phyloP scores from a whole-genome alignment of 2,329 filamentous ascomycete species.

The Leptodontidium sp. region DNA sequence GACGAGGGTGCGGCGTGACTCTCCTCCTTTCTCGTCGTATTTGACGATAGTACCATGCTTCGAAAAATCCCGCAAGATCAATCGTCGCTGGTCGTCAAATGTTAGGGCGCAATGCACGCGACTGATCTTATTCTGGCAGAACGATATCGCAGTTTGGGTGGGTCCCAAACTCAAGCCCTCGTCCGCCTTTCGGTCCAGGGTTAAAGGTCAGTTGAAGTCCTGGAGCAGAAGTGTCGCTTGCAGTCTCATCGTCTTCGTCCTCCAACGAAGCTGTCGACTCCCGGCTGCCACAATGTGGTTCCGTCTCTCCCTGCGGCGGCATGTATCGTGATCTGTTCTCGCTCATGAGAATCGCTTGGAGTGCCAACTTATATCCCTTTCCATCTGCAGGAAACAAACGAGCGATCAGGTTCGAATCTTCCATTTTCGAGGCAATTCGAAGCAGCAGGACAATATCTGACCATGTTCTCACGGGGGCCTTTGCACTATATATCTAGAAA shows the following conservation, averaged over 20 bases:
- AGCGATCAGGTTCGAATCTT: constrained; percentile 13
- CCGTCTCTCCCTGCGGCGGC: not conserved
- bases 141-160: constrained; percentile 21
- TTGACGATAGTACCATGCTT: constrained; percentile 25
- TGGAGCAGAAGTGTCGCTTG: not conserved
- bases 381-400: not conserved
- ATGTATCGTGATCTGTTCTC: not conserved
- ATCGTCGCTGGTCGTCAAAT: constrained; percentile 30
- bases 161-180: not conserved
- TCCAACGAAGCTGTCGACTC: constrained; percentile 8
- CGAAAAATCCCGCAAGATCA: constrained; percentile 28
- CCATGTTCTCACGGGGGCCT: not conserved
- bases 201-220: constrained; percentile 8
- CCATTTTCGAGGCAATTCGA: not conserved
- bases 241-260: not conserved
- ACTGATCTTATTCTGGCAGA: constrained; percentile 24
- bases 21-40: constrained; percentile 21
- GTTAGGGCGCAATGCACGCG: constrained; percentile 21
- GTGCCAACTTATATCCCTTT: not conserved
- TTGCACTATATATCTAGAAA: not conserved
- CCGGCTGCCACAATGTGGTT: not conserved
- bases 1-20: too few species aligned
- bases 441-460: not conserved
- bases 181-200: constrained; percentile 9
- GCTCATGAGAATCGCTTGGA: not conserved